Conservation (phyloP, 257 asterid species). For the Prunella vulgaris region DNA sequence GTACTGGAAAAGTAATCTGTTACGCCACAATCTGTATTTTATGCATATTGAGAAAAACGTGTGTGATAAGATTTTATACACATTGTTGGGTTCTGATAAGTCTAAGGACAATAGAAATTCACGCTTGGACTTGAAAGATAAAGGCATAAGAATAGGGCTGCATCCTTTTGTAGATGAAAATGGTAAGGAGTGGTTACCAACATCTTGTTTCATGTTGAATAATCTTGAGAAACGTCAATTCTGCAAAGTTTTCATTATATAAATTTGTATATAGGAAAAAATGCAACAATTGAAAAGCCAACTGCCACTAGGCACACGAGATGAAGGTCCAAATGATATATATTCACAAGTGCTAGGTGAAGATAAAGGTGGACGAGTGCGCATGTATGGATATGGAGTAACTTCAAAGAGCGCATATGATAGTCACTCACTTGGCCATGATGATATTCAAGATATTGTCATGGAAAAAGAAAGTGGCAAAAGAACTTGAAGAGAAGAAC, state of each 20-base stretch:
- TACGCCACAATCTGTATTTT: background rate
- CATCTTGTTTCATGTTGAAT: background rate
- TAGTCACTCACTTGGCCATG: too few relatives aligned
- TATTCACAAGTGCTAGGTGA: too few relatives aligned
- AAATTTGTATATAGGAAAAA: too few relatives aligned
- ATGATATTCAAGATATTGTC: too few relatives aligned
- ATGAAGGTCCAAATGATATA: too few relatives aligned
- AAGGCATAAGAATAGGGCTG: background rate
- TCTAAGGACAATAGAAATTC: background rate
- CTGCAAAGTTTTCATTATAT: background rate
- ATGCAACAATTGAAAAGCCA: too few relatives aligned
- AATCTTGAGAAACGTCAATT: background rate
- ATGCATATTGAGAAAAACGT: background rate
- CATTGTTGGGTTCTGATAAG: background rate
- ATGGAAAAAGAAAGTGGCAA: too few relatives aligned
- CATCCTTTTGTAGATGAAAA: background rate
- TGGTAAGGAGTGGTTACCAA: background rate
- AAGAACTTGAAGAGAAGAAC: too few relatives aligned
- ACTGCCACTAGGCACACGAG: too few relatives aligned
- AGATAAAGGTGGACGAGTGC: too few relatives aligned
- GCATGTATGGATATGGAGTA: too few relatives aligned
- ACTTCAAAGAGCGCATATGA: too few relatives aligned
- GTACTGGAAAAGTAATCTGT: background rate
- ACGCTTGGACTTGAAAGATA: background rate
- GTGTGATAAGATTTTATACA: background rate